phyloP scores from a whole-genome alignment of 345 rosid genomes.

The Physaria fendleri region DNA sequence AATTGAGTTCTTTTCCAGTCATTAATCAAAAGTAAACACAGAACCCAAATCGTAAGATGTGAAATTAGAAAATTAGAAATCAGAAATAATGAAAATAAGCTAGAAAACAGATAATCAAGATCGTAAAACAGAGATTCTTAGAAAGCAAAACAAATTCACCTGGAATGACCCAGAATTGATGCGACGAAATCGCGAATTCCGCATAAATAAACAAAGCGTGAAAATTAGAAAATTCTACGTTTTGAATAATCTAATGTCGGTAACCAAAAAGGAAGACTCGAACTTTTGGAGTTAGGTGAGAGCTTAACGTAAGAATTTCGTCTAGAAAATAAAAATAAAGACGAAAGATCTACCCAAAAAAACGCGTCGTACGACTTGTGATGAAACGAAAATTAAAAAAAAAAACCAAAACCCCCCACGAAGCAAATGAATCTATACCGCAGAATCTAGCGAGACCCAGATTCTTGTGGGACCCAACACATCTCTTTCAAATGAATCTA shows the following conservation, averaged over 20 bases:
- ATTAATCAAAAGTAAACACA: not conserved
- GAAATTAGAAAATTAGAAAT: not conserved
- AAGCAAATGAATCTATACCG: conserved; percentile 26
- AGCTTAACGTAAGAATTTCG: not conserved
- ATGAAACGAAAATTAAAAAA: conserved; percentile 5
- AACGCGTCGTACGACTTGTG: conserved; percentile 24
- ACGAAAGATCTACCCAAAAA: conserved; percentile 10
- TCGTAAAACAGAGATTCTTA: not conserved
- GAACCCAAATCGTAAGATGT: conserved; percentile 11
- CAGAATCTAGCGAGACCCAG: conserved; percentile 31
- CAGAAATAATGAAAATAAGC: not conserved
- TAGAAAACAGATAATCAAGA: not conserved
- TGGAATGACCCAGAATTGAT: conserved; percentile 22
- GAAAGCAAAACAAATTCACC: conserved; percentile 2
- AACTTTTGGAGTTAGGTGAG: conserved; percentile 13
- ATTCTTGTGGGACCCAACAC: conserved; percentile 30
- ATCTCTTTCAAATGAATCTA: conserved; percentile 25
- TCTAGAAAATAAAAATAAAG: conserved; percentile 15
- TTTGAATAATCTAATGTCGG: not conserved
- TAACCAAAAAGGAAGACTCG: not conserved
- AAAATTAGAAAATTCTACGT: not conserved
- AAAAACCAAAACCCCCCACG: conserved; percentile 20
- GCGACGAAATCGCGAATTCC: conserved; percentile 20
- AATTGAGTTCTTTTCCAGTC: not conserved
- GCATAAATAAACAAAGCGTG: conserved; percentile 10